These are phyloP conservation scores for Luffa aegyptiaca DNA, from an alignment of 306 rosid genomes.

Conservation along the genomic window DNA sequence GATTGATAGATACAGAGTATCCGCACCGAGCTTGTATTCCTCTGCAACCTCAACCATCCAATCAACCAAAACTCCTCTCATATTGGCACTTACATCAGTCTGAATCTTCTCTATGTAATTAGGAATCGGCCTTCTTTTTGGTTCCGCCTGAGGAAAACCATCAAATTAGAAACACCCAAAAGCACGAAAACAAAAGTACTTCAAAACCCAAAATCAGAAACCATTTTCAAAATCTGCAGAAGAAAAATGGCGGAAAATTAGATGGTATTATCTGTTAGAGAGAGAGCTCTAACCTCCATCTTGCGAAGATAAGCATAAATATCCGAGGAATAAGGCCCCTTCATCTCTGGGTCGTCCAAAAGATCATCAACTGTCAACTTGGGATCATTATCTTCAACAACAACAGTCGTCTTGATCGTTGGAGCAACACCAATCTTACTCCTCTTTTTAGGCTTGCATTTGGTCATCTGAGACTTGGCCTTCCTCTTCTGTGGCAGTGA, in stretches of 20 bases:
- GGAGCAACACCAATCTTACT: neutral
- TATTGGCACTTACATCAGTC: constrained; percentile 52
- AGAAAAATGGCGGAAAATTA: neutral
- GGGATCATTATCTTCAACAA: neutral
- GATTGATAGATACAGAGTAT: constrained; percentile 52
- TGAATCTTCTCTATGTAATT: constrained; percentile 59
- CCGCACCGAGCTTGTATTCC: constrained; percentile 67
- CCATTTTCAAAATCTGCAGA: neutral
- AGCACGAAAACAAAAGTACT: neutral
- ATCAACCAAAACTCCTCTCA: constrained; percentile 77
- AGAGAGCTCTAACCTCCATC: constrained; percentile 43
- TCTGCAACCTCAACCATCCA: constrained; percentile 95
- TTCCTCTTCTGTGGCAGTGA: neutral
- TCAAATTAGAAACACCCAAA: neutral
- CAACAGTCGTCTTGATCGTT: neutral
- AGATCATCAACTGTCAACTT: neutral
- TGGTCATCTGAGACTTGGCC: constrained; percentile 14
- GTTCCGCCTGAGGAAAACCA: constrained; percentile 37
- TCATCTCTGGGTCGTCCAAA: constrained; percentile 45
- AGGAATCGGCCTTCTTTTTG: constrained; percentile 48
- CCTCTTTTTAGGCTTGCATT: constrained; percentile 2
- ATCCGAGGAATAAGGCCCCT: constrained; percentile 53
- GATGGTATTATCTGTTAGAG: neutral
- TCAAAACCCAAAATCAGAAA: neutral
- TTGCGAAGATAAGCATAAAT: constrained; percentile 57